These are phyloP conservation scores for Skeletonema tropicum DNA, from an alignment of 108 stramenopile species.

Conservation along the genomic window DNA sequence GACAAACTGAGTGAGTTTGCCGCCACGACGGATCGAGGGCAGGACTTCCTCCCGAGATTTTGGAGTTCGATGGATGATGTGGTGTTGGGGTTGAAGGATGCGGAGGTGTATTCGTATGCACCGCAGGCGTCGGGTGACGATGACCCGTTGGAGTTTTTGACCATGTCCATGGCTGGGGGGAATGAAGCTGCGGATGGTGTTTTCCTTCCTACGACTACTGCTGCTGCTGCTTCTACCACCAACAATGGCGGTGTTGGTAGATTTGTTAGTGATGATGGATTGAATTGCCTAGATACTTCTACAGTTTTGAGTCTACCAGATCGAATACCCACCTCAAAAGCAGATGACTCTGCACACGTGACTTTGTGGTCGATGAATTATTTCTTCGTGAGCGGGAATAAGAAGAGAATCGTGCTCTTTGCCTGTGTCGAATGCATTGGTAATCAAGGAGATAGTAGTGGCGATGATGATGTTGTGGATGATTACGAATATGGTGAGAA, in stretches of 20 bases:
- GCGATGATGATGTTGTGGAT: conserved; percentile 37
- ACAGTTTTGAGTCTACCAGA: conserved; percentile 19
- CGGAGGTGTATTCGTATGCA: conserved; percentile 87
- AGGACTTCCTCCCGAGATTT: conserved; percentile 60
- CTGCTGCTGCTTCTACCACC: background rate
- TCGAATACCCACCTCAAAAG: conserved; percentile 23
- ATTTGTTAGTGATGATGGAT: conserved; percentile 25
- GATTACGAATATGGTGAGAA: conserved; percentile 52
- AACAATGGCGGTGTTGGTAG: conserved; percentile 4
- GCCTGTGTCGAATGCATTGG: conserved; percentile 83
- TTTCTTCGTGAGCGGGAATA: conserved; percentile 90
- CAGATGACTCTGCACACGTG: conserved; percentile 29
- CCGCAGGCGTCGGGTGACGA: conserved; percentile 58
- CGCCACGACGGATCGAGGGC: conserved; percentile 38
- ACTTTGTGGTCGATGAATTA: conserved; percentile 93
- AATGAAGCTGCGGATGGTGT: conserved; percentile 24
- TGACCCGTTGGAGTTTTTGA: conserved; percentile 66
- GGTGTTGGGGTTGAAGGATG: conserved; percentile 74
- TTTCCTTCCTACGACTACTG: conserved; percentile 10
- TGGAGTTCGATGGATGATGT: conserved; percentile 79
- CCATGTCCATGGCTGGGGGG: conserved; percentile 37
- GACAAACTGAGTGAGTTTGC: conserved; percentile 70
- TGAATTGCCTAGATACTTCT: conserved; percentile 12
- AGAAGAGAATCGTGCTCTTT: conserved; percentile 89
- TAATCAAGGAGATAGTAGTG: conserved; percentile 40